A percentile compares a stretch with the other conserved stretches of the same genome.
These are phyloP conservation scores for Coemansia erecta DNA, from an alignment of 192 early-diverging fungal species.

Conservation along the genomic window DNA sequence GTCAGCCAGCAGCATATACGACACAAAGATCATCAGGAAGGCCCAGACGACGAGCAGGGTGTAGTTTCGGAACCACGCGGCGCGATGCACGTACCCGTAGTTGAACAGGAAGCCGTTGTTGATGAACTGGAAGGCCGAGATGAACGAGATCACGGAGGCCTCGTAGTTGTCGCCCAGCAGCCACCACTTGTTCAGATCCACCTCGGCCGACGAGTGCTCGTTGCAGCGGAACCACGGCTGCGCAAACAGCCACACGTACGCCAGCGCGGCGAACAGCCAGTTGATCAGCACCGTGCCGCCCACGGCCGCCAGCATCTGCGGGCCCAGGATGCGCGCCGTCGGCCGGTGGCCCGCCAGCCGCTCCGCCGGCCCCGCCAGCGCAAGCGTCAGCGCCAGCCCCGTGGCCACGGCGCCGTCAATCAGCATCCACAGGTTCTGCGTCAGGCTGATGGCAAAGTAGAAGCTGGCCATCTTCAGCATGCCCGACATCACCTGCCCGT, in stretches of 20 bases:
- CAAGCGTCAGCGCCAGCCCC: slow-evolving; percentile 62
- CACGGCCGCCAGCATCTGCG: slow-evolving; percentile 68
- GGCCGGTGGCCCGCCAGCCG: slow-evolving; percentile 60
- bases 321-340: slow-evolving; percentile 72
- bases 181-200: slow-evolving; percentile 73
- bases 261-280: slow-evolving; percentile 59
- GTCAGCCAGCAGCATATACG: slow-evolving; percentile 57
- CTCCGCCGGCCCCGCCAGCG: slow-evolving; percentile 62
- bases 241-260: slow-evolving; percentile 55
- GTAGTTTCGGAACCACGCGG: slow-evolving; percentile 63
- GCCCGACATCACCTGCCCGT: slow-evolving; percentile 65
- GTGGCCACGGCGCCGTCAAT: slow-evolving; percentile 68
- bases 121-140: slow-evolving; percentile 72
- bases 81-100: slow-evolving; percentile 67
- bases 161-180: slow-evolving; percentile 82
- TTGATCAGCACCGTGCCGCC: slow-evolving; percentile 72
- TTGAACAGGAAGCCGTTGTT: slow-evolving; percentile 66
- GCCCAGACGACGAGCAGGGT: slow-evolving; percentile 56
- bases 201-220: slow-evolving; percentile 66
- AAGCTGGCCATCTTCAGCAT: slow-evolving; percentile 65
- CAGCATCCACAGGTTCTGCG: slow-evolving; percentile 76
- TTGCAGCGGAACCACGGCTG: slow-evolving; percentile 76
- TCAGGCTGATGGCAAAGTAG: slow-evolving; percentile 69
- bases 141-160: slow-evolving; percentile 59
- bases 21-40: slow-evolving; percentile 55